phyloP scores from a whole-genome alignment of 495 filamentous ascomycete genomes.

The Aspergillus cristatus region DNA sequence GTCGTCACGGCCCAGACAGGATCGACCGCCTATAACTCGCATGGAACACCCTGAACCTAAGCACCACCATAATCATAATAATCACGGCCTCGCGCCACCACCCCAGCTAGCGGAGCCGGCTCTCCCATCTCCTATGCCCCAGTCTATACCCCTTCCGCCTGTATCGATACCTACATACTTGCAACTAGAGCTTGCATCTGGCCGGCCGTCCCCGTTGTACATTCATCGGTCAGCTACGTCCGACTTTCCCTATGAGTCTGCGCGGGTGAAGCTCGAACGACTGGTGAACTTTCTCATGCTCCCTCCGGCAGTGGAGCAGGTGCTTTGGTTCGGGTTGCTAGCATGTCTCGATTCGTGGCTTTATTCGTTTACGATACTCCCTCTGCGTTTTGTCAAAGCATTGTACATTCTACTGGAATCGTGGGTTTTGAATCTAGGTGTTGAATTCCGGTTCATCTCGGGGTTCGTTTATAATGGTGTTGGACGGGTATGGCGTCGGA shows the following conservation, averaged over 20 bases:
- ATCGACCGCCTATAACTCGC: constrained; percentile 15
- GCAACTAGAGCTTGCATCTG: constrained; percentile 76
- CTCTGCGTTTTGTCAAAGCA: constrained; percentile 81
- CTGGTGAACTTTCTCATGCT: constrained; percentile 83
- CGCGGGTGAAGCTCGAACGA: constrained; percentile 88
- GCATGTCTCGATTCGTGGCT: constrained; percentile 97
- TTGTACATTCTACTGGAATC: constrained; percentile 64
- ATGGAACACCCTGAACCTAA: constrained; percentile 31
- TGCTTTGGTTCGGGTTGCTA: constrained; percentile 76
- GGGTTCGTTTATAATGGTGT: constrained; percentile 66
- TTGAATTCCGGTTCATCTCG: constrained; percentile 58
- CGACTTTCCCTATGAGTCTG: constrained; percentile 89
- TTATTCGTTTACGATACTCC: constrained; percentile 89
- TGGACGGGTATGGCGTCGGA: constrained; percentile 65
- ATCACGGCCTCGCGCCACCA: too few relatives aligned
- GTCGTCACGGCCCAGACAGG: constrained; percentile 28
- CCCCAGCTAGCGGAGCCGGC: constrained; percentile 25
- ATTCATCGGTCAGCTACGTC: constrained; percentile 64
- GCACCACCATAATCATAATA: constrained; percentile 18
- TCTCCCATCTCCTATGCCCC: constrained; percentile 57
- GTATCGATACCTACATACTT: constrained; percentile 81
- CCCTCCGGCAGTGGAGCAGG: constrained; percentile 72
- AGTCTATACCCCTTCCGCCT: constrained; percentile 70
- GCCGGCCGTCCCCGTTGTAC: constrained; percentile 76
- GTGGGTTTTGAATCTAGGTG: constrained; percentile 54